Evolutionary conservation across 2,329 filamentous ascomycete genomes (phyloP).

Genomic region (Pseudopyrenochaeta lycopersici): DNA sequence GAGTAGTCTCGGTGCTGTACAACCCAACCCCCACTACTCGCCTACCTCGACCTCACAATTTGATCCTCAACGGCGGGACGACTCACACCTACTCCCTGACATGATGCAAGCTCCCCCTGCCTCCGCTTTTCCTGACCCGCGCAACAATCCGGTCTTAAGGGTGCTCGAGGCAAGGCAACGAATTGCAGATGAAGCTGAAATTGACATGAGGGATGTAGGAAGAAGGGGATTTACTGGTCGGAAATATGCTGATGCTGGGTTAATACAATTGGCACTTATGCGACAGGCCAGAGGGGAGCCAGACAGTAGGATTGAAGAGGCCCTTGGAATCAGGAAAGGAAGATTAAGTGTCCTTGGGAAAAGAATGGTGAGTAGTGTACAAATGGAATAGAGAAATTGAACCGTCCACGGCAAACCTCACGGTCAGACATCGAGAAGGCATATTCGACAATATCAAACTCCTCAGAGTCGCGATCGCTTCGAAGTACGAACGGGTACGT

Average conservation of each 20-base stretch:
- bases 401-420: background rate
- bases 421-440: background rate
- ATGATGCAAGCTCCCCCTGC: slow-evolving; percentile 43
- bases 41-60: slow-evolving; percentile 61
- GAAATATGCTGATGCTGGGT: slow-evolving; percentile 56
- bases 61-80: slow-evolving; percentile 41
- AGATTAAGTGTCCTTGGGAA: slow-evolving; percentile 38
- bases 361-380: slow-evolving; percentile 35
- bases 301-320: slow-evolving; percentile 40
- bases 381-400: slow-evolving; percentile 7
- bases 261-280: slow-evolving; percentile 51
- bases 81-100: slow-evolving; percentile 34
- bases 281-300: slow-evolving; percentile 38
- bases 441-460: background rate
- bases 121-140: slow-evolving; percentile 43
- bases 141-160: slow-evolving; percentile 63
- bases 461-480: slow-evolving; percentile 15
- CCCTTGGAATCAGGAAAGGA: slow-evolving; percentile 44
- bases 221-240: slow-evolving; percentile 52
- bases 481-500: slow-evolving; percentile 21
- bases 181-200: slow-evolving; percentile 62
- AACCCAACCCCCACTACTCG: slow-evolving; percentile 65
- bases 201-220: slow-evolving; percentile 59
- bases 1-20: slow-evolving; percentile 68
- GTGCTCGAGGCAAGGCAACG: slow-evolving; percentile 62